Base-by-base conservation (phyloP, 2,329 filamentous ascomycete species). In the Shiraia sp. region DNA sequence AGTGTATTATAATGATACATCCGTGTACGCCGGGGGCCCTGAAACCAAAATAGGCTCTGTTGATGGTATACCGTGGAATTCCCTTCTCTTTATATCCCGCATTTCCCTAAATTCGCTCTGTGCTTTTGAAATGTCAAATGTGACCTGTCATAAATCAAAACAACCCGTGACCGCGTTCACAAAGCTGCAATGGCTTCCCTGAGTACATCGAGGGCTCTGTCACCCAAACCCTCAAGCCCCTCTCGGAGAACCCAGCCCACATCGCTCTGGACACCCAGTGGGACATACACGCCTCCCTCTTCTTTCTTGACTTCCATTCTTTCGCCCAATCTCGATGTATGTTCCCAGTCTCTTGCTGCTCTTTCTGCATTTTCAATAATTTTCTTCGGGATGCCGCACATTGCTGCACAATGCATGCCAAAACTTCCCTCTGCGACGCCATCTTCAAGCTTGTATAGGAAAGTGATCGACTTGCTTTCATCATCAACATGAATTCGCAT, bases 401-500 rank as follows among this genome's bases (percentile, higher is more conserved):
- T 99, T 46, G 90, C 86, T 1, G 93, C 93, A 65, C 93, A 99
- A 69, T 99, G 93, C 93, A 99, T 99, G 59, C 93, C 93, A 63
- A 97, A 99, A 62, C 89, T 95, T 12, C 93, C 93, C 69, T 97
- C 91, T 0, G 93, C 93, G 8, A 97, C 90, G 2, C 93, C 93
- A 10, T 89, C 82, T 70, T 97, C 93, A 0, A 99, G 80, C 61
- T 89, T 91, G 74, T 99, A 99, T 40, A 99, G 69, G 73, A 99
- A 99, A 0, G 92, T 96, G n/a, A 99, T 85, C n/a, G 85, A 83
- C 16, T 89, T 81, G 43, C 89, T 80, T 32, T 79, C 81, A 4
- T 93, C 88, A 51, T 99, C 92, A 2, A 99, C 93, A 43, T 91
- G 82, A 44, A 99, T 97, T 49, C 89, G 87, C 93, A 99, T 99